Conservation (phyloP, 2,329 filamentous ascomycete genomes). For the Septoria petroselini region DNA sequence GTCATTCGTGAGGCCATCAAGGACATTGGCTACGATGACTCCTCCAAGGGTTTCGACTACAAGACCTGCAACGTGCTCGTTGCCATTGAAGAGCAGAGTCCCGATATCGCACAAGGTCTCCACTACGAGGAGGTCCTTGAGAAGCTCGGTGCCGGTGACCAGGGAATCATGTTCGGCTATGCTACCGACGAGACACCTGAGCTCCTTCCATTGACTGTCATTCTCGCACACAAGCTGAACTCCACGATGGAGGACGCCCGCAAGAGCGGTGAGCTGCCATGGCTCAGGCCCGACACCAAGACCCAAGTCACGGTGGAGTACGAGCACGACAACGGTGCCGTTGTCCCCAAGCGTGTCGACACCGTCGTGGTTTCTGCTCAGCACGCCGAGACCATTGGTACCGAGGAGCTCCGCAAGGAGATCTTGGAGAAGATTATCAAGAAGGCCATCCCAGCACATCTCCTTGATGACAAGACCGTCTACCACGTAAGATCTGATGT, state of each 20-base stretch:
- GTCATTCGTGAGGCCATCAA: slow-evolving; percentile 91
- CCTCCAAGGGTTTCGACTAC: slow-evolving; percentile 98
- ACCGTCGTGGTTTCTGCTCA: slow-evolving; percentile 96
- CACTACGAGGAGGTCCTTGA: slow-evolving; percentile 97
- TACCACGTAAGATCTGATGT: slow-evolving; percentile 70
- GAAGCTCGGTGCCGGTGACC: slow-evolving; percentile 97
- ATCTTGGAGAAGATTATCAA: slow-evolving; percentile 97
- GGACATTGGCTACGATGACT: slow-evolving; percentile 98
- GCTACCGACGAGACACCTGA: slow-evolving; percentile 98
- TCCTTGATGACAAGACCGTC: slow-evolving; percentile 87
- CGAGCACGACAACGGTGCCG: slow-evolving; percentile 90
- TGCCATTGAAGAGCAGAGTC: slow-evolving; percentile 98
- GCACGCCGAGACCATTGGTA: slow-evolving; percentile 83
- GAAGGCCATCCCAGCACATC: slow-evolving; percentile 86
- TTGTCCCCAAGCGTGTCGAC: slow-evolving; percentile 88
- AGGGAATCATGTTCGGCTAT: slow-evolving; percentile 99
- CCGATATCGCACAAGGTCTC: slow-evolving; percentile 97
- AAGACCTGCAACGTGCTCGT: slow-evolving; percentile 99
- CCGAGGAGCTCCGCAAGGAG: slow-evolving; percentile 88
- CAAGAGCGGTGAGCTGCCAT: slow-evolving; percentile 80
- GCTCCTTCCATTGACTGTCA: slow-evolving; percentile 88
- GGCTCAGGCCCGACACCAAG: slow-evolving; percentile 98
- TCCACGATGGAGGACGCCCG: slow-evolving; percentile 87
- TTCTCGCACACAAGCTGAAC: slow-evolving; percentile 96
- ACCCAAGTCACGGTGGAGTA: slow-evolving; percentile 99